Conservation (phyloP, 2,329 filamentous ascomycete species). For the Biscogniauxia sp. region DNA sequence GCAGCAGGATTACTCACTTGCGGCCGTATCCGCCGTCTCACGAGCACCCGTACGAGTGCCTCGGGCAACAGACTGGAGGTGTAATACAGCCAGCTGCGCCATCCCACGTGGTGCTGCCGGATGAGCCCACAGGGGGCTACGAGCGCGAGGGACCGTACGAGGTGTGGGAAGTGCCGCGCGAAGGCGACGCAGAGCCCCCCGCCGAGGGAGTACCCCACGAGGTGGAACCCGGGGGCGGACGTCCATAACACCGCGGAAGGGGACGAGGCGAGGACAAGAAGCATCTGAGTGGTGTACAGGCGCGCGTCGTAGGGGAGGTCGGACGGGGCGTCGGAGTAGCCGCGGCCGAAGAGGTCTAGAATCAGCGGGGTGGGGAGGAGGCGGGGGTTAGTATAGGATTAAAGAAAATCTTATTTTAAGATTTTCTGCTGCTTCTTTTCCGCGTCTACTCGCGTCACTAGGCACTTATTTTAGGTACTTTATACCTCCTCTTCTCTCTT, state of each 20-base stretch:
- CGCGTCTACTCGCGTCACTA: no score
- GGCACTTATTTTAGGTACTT: no score
- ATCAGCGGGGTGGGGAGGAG: no score
- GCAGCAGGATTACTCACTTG: neutral
- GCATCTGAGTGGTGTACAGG: conserved; percentile 64
- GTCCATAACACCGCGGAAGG: conserved; percentile 49
- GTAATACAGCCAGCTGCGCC: conserved; percentile 63
- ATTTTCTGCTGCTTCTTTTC: no score
- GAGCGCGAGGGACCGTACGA: conserved; percentile 62
- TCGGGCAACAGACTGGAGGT: conserved; percentile 58
- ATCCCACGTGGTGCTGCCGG: conserved; percentile 58
- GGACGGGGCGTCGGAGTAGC: conserved; percentile 69
- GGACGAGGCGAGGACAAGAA: conserved; percentile 65
- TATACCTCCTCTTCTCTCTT: no score
- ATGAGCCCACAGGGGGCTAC: conserved; percentile 69
- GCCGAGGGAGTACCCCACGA: conserved; percentile 79
- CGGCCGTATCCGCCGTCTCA: conserved; percentile 33
- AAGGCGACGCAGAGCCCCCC: conserved; percentile 72
- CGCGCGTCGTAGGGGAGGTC: conserved; percentile 59
- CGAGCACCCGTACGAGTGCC: conserved; percentile 45
- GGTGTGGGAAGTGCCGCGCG: conserved; percentile 63
- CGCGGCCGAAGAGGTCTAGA: conserved; percentile 70
- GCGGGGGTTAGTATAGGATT: no score
- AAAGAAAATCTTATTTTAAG: no score
- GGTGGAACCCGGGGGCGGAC: conserved; percentile 53